These are phyloP conservation scores for Lipomyces anomalus DNA, from an alignment of 805 yeast genomes.

Conservation along the genomic window DNA sequence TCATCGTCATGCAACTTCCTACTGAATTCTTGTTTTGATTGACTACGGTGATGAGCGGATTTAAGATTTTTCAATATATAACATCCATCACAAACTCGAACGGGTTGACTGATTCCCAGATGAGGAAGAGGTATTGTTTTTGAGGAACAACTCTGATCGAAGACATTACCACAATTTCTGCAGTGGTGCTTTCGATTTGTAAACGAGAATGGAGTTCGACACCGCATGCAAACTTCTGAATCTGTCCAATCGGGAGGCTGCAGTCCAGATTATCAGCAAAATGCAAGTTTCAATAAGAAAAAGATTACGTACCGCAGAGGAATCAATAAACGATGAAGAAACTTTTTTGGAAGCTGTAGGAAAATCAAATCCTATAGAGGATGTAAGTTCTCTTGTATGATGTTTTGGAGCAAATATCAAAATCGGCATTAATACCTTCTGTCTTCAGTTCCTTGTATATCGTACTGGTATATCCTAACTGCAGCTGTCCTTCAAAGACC, in stretches of 20 bases:
- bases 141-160: constrained; percentile 78
- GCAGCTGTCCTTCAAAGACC: constrained; percentile 63
- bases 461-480: constrained; percentile 57
- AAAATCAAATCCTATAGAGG: constrained; percentile 35
- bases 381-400: too few relatives aligned
- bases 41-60: constrained; percentile 24
- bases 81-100: constrained; percentile 91
- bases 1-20: constrained; percentile 39
- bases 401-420: constrained; percentile 55
- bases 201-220: constrained; percentile 73
- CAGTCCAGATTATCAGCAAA: too few relatives aligned
- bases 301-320: constrained; percentile 49
- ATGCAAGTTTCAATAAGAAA: background rate
- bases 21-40: constrained; percentile 14
- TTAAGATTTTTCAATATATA: constrained; percentile 46
- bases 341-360: constrained; percentile 17
- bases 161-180: constrained; percentile 94
- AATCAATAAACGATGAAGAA: constrained; percentile 55
- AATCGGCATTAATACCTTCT: constrained; percentile 44
- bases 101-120: constrained; percentile 81
- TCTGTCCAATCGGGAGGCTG: constrained; percentile 96
- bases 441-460: constrained; percentile 53
- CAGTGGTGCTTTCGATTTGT: constrained; percentile 93
- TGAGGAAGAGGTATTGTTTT: constrained; percentile 66
- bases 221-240: constrained; percentile 90